phyloP scores from a whole-genome alignment of 2,329 filamentous ascomycete genomes.

The Pseudogymnoascus pannorum region DNA sequence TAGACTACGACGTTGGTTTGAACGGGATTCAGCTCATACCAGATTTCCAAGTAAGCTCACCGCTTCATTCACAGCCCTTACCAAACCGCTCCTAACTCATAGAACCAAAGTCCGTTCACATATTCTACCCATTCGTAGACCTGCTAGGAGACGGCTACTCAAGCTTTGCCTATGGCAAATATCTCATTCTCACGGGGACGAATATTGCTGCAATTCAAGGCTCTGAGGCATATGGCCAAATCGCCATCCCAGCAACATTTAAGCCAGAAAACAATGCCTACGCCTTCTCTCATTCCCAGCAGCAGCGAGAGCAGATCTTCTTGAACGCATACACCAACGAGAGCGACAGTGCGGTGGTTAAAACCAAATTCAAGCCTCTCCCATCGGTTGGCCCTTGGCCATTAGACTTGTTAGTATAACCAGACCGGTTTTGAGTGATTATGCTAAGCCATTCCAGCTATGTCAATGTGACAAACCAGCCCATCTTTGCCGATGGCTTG shows the following conservation, averaged over 20 bases:
- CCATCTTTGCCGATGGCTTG: constrained; percentile 36
- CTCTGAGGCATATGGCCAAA: constrained; percentile 37
- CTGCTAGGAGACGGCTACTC: constrained; percentile 42
- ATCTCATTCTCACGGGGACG: constrained; percentile 38
- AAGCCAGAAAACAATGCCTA: not conserved
- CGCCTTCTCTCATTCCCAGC: not conserved
- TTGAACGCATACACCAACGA: constrained; percentile 30
- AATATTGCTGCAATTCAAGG: constrained; percentile 37
- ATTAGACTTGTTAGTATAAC: constrained; percentile 13
- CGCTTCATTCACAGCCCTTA: constrained; percentile 5
- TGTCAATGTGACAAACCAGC: constrained; percentile 47
- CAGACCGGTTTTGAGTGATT: constrained; percentile 30
- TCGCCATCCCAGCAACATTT: constrained; percentile 22
- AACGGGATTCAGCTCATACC: constrained; percentile 11
- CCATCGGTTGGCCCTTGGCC: not conserved
- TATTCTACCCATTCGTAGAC: constrained; percentile 51
- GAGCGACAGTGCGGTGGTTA: not conserved
- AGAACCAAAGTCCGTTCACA: constrained; percentile 36
- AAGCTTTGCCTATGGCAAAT: constrained; percentile 43
- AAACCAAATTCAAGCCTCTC: constrained; percentile 21
- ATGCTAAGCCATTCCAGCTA: constrained; percentile 31
- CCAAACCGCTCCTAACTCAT: constrained; percentile 21
- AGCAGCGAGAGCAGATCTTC: constrained; percentile 1
- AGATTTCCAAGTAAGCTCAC: constrained; percentile 13
- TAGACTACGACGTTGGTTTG: constrained; percentile 20